phyloP scores from a whole-genome alignment of 495 filamentous ascomycete genomes.

The Evernia prunastri region DNA sequence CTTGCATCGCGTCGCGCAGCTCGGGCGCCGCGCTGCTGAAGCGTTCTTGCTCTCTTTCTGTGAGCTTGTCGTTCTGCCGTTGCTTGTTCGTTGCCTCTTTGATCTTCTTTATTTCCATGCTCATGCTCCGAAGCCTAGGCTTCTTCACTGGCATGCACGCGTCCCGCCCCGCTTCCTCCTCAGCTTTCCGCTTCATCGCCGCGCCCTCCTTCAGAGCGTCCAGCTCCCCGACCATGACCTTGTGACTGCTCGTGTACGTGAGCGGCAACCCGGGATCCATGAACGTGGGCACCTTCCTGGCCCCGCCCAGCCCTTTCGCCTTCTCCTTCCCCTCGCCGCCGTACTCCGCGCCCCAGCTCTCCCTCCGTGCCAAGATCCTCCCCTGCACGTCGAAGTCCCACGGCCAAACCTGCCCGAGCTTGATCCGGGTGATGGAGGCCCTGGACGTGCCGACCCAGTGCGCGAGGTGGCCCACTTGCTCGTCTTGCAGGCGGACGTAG shows the following conservation, averaged over 20 bases:
- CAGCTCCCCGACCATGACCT: neutral
- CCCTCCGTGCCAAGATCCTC: neutral
- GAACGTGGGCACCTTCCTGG: neutral
- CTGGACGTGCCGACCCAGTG: neutral
- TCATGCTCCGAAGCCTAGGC: neutral
- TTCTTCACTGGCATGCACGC: neutral
- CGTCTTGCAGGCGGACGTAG: constrained; percentile 11
- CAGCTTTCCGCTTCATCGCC: neutral
- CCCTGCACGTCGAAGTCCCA: constrained; percentile 2
- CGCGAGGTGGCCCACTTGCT: constrained; percentile 8
- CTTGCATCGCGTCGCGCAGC: neutral
- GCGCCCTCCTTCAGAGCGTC: neutral
- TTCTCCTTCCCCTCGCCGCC: neutral
- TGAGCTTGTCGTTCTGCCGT: neutral
- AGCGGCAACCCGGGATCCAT: neutral
- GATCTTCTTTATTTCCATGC: neutral
- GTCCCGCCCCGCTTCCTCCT: neutral
- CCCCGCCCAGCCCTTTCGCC: neutral
- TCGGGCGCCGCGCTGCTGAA: neutral
- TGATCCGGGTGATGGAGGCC: neutral
- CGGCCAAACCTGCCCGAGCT: neutral
- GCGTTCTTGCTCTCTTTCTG: neutral
- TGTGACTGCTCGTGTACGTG: constrained; percentile 1
- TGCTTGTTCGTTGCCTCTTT: neutral
- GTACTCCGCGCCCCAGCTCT: constrained; percentile 1